phyloP scores from a whole-genome alignment of 768 basidiomycete species.

The Leccinum ochraceum region DNA sequence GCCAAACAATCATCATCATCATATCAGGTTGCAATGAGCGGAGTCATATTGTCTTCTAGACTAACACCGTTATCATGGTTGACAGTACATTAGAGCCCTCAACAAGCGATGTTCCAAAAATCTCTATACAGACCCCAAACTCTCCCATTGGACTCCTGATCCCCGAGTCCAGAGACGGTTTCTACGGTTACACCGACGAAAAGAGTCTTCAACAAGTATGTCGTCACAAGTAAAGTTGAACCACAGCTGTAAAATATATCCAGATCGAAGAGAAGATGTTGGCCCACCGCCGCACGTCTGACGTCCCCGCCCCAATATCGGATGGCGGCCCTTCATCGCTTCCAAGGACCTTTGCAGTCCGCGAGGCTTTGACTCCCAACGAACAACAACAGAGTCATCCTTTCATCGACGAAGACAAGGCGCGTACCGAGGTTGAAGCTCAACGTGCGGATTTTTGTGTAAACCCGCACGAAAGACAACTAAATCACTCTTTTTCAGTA shows the following conservation, averaged over 20 bases:
- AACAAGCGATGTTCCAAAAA: conserved; percentile 3
- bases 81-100: conserved; percentile 2
- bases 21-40: conserved; percentile 4
- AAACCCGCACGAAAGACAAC: background rate
- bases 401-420: conserved; percentile 39
- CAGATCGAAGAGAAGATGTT: conserved; percentile 77
- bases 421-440: conserved; percentile 30
- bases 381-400: conserved; percentile 23
- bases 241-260: conserved; percentile 3
- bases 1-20: conserved; percentile 18
- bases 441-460: conserved; percentile 29
- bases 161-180: conserved; percentile 64
- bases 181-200: conserved; percentile 80
- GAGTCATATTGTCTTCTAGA: background rate
- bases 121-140: background rate
- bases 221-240: conserved; percentile 14
- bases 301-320: conserved; percentile 35
- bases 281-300: conserved; percentile 66
- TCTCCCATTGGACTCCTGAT: conserved; percentile 34
- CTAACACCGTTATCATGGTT: conserved; percentile 21
- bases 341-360: conserved; percentile 40
- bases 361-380: conserved; percentile 26
- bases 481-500: conserved; percentile 17
- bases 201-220: conserved; percentile 72
- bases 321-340: conserved; percentile 33